Base-by-base conservation (phyloP, 2,329 filamentous ascomycete genomes). In the Macroventuria anomochaeta region DNA sequence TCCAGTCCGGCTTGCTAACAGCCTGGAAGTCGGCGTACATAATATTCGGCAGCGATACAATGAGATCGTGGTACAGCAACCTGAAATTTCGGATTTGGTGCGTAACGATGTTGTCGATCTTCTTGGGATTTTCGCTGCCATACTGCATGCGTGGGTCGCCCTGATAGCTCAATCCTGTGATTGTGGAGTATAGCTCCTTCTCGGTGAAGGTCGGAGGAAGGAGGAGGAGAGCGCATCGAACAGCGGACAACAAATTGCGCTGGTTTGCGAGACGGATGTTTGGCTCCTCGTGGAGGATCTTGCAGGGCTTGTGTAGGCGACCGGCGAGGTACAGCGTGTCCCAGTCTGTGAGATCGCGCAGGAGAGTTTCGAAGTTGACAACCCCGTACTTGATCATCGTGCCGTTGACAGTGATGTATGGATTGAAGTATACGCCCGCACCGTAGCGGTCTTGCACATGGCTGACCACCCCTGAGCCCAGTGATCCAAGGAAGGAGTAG, bases 341-440 rank as follows among this genome's bases (percentile, higher is more conserved):
- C 95, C 95, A 99, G 53, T 92, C 86, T 25, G 86, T 89, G 20
- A 99, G 83, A 72, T 99, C 95, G 34, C 82, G 83, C 66, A 91
- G 93, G 13, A 99, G 80, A 2, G 93, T 97, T 69, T 96, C 88
- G 61, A 97, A 84, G 68, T 96, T 96, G 36, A 97, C 96, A 18
- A 99, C 95, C 17, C 93, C 95, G 68, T 99, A 99, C 77, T 99
- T 99, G 76, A 99, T 95, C 68, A 97, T 82, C 57, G 92, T 96
- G 33, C 95, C 96, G 67, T 97, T 96, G 56, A 97, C 88, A 2
- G 90, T 93, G 41, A 99, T 86, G 72, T 93, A 97, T 0, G 95
- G 93, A 68, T 99, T 96, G 79, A 97, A 99, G 77, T 99, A 99
- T 32, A 97, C 91, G 6, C 95, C 96, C 0, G 95, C 95, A 34